Conservation (phyloP, 2,329 filamentous ascomycete species). For the Aschersonia sp. region DNA sequence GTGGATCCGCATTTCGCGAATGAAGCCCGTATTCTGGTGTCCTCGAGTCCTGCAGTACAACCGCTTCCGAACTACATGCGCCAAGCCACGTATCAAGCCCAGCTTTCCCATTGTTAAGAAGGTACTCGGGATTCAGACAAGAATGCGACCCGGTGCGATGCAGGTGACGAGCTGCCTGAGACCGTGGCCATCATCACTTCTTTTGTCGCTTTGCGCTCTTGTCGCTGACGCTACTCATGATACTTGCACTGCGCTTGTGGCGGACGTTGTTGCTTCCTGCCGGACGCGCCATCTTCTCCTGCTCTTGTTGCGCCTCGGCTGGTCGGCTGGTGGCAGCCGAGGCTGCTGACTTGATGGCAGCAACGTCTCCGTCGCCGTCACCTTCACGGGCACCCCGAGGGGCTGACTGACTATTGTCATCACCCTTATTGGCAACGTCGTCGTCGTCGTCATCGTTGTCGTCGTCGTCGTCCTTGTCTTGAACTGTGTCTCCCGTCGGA, state of each 20-base stretch:
- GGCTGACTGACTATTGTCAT: background rate
- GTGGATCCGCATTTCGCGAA: no score
- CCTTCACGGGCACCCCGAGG: slow-evolving; percentile 1
- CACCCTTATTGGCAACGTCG: background rate
- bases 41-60: no score
- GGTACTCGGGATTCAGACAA: no score
- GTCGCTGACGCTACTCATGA: slow-evolving; percentile 57
- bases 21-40: no score
- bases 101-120: no score
- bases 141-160: no score
- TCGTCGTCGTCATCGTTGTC: background rate
- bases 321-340: slow-evolving; percentile 16
- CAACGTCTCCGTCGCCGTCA: background rate
- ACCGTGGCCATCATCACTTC: slow-evolving; percentile 20
- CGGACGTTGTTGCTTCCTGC: slow-evolving; percentile 16
- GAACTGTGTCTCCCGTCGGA: no score
- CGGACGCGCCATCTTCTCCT: slow-evolving; percentile 18
- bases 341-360: slow-evolving; percentile 1
- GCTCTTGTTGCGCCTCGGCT: slow-evolving; percentile 5
- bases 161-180: no score
- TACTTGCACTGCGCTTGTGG: slow-evolving; percentile 74
- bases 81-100: no score
- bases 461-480: background rate
- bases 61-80: no score
- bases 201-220: slow-evolving; percentile 44